Evolutionary conservation across 2,329 filamentous ascomycete genomes (phyloP), one percentile per base, ranked within the genome.

Genomic region (Xylaria sp.): DNA sequence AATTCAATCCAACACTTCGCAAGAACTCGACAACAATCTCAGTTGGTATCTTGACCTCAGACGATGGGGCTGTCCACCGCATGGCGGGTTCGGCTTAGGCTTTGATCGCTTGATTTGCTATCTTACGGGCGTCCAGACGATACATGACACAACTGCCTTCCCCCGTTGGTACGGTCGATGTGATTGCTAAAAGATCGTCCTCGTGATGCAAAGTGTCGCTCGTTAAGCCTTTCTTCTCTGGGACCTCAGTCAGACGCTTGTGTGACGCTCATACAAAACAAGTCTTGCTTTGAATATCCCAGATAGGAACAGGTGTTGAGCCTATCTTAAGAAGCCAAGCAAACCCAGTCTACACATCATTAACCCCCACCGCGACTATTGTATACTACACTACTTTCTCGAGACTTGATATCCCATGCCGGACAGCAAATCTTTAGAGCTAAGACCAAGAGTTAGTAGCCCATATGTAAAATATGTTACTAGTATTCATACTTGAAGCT

Each of bases 31-130:
- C 53, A 76, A 76, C 63, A 82, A 83, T 68, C 80, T 97, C 63
- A 88, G 91, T 73, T 97, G 94, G 94, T 97, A 97, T 78, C 84
- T 93, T 28, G 94, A 97, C 79, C 85, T 97, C 69, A 89, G 94
- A 69, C 90, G 91, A 73, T 97, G 93, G 88, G 94, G 94, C n/a
- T 94, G 91, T 73, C 93, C 93, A 65, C 93, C 93, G 42, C 94
- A 97, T 76, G 94, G 94, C 49, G 94, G 94, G 0, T 97, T 97
- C 78, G 94, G 94, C 2, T 80, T 97, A 65, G 94, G 94, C 9
- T 97, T 97, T 77, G 94, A 97, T 83, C 88, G 94, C 64, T 86
- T 97, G 71, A 81, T 97, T 74, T 90, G 91, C 77, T 97, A 97
- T 81, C 84, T 97, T 64, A 88, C 91, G 38, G 94, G 94, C 10